phyloP scores from a whole-genome alignment of 2,329 filamentous ascomycete species.

The Pseudocercospora musae region DNA sequence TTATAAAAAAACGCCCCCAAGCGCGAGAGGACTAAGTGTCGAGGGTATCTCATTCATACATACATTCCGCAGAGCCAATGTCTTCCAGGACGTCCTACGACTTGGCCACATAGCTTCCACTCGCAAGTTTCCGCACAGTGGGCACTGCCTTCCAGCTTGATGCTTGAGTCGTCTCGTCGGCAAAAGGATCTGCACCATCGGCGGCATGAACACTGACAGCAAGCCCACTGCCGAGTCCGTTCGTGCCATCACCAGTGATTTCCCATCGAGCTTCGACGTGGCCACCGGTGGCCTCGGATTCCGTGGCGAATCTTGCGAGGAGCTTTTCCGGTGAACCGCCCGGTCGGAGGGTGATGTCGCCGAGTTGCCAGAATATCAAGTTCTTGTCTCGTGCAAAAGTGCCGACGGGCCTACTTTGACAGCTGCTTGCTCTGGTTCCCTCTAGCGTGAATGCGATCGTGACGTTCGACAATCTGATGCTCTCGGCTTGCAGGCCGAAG shows the following conservation, averaged over 20 bases:
- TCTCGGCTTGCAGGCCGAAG: slow-evolving; percentile 47
- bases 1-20: too few species aligned
- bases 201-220: slow-evolving; percentile 51
- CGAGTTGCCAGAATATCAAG: slow-evolving; percentile 75
- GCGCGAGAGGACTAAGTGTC: neutral
- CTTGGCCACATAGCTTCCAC: slow-evolving; percentile 62
- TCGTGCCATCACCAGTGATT: slow-evolving; percentile 50
- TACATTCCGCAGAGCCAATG: slow-evolving; percentile 3
- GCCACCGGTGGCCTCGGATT: slow-evolving; percentile 67
- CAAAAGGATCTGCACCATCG: slow-evolving; percentile 64
- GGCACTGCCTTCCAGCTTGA: slow-evolving; percentile 65
- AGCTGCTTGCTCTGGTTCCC: slow-evolving; percentile 59
- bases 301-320: slow-evolving; percentile 76
- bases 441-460: slow-evolving; percentile 70
- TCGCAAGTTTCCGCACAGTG: slow-evolving; percentile 64
- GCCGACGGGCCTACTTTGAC: slow-evolving; percentile 75
- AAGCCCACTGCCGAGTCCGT: slow-evolving; percentile 59
- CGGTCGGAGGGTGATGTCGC: slow-evolving; percentile 64
- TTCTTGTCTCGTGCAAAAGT: slow-evolving; percentile 74
- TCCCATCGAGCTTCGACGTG: slow-evolving; percentile 84
- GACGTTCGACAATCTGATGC: slow-evolving; percentile 69
- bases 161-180: slow-evolving; percentile 52
- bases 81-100: slow-evolving; percentile 11
- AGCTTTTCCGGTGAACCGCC: slow-evolving; percentile 66
- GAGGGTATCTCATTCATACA: slow-evolving; percentile 19